A percentile compares a stretch with the other conserved stretches of the same genome.
phyloP scores from a whole-genome alignment of 2,329 filamentous ascomycete species.

The Fusarium poae region DNA sequence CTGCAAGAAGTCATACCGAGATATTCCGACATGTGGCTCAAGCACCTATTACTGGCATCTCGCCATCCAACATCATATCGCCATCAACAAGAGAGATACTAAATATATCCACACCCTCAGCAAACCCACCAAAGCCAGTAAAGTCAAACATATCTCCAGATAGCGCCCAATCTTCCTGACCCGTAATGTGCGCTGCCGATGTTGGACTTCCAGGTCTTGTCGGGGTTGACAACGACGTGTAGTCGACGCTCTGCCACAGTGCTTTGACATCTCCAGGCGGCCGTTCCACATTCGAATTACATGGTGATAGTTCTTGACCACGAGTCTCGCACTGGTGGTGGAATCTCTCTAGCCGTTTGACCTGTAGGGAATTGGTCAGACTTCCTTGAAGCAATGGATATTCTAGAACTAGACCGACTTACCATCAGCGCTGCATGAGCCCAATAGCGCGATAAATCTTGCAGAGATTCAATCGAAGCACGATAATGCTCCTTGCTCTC shows the following conservation, averaged over 20 bases:
- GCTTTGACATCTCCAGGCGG: conserved; percentile 18
- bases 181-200: neutral
- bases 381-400: fast-evolving
- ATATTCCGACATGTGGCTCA: neutral
- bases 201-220: conserved; percentile 19
- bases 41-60: neutral
- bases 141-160: conserved; percentile 25
- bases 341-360: conserved; percentile 18
- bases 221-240: conserved; percentile 18
- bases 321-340: conserved; percentile 14
- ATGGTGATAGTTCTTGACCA: conserved; percentile 16
- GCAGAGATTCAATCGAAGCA: conserved; percentile 4
- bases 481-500: conserved; percentile 6
- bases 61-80: conserved; percentile 10
- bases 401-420: neutral
- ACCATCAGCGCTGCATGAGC: conserved; percentile 24
- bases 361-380: neutral
- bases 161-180: conserved; percentile 5
- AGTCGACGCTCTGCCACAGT: conserved; percentile 26
- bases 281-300: conserved; percentile 2
- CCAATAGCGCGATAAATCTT: conserved; percentile 15
- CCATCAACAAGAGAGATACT: conserved; percentile 28
- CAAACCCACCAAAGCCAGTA: conserved; percentile 18
- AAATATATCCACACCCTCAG: conserved; percentile 21
- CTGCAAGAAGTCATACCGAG: neutral